A percentile compares a stretch with the other conserved stretches of the same genome.
These are phyloP conservation scores for Trifolium repens DNA, from an alignment of 306 rosid species.

Conservation along the genomic window DNA sequence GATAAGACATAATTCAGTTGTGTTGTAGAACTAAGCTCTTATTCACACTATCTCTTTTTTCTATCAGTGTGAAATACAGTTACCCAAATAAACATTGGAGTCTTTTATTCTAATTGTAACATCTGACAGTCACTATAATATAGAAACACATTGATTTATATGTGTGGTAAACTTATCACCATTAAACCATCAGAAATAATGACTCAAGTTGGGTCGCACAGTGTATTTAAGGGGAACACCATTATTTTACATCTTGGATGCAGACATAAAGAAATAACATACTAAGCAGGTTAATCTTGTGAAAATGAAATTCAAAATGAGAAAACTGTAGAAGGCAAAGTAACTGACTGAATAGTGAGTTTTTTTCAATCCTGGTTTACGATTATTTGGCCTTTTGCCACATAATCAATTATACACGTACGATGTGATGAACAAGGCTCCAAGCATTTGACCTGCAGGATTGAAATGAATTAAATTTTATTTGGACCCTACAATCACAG, in stretches of 20 bases:
- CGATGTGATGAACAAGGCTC: background rate
- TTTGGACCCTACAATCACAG: background rate
- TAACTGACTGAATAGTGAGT: background rate
- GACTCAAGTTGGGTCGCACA: background rate
- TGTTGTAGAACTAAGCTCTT: conserved; percentile 12
- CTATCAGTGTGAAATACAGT: conserved; percentile 1
- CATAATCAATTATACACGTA: background rate
- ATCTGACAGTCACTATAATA: conserved; percentile 6
- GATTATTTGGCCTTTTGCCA: background rate
- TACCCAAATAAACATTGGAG: background rate
- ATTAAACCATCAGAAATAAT: background rate
- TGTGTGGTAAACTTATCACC: conserved; percentile 7
- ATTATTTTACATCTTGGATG: conserved; percentile 8
- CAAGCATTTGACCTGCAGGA: background rate
- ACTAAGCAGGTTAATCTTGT: conserved; percentile 9
- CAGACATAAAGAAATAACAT: background rate
- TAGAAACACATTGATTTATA: conserved; percentile 1
- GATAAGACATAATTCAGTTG: conserved; percentile 12
- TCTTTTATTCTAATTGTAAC: background rate
- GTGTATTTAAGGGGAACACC: background rate
- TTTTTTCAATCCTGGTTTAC: background rate
- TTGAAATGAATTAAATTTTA: background rate
- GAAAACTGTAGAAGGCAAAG: background rate
- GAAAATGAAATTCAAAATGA: conserved; percentile 9
- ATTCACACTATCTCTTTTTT: conserved; percentile 1